These are phyloP conservation scores for Euphrasia confusa DNA, from an alignment of 257 asterid species.

Conservation along the genomic window DNA sequence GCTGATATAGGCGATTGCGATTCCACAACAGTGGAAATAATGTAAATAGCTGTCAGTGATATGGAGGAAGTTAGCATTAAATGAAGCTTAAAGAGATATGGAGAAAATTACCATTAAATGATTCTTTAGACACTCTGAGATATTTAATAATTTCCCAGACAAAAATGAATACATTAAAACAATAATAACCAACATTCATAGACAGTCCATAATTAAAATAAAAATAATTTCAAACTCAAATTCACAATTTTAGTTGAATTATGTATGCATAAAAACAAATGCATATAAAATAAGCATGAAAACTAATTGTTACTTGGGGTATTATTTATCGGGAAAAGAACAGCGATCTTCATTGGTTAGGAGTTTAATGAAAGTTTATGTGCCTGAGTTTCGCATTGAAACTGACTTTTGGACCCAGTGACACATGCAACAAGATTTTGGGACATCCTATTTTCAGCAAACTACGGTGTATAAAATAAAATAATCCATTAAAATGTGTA, in stretches of 20 bases:
- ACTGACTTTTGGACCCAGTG: not conserved
- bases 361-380: not conserved
- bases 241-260: not conserved
- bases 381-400: not conserved
- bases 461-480: not conserved
- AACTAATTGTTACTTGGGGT: not conserved
- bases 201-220: not conserved
- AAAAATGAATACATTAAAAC: too few species aligned
- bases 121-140: not conserved
- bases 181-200: not conserved
- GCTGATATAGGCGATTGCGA: constrained; percentile 2
- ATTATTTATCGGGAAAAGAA: not conserved
- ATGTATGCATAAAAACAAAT: not conserved
- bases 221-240: constrained; percentile 8
- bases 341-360: not conserved
- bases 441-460: constrained; percentile 1
- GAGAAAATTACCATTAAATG: not conserved
- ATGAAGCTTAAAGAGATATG: not conserved
- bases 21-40: not conserved
- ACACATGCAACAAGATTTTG: not conserved
- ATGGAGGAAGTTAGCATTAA: too few species aligned
- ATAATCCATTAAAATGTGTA: not conserved
- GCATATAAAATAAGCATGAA: not conserved
- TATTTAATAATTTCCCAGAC: not conserved
- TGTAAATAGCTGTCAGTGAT: not conserved